phyloP scores from a whole-genome alignment of 805 yeast genomes.

The Monosporozyma siamensis region DNA sequence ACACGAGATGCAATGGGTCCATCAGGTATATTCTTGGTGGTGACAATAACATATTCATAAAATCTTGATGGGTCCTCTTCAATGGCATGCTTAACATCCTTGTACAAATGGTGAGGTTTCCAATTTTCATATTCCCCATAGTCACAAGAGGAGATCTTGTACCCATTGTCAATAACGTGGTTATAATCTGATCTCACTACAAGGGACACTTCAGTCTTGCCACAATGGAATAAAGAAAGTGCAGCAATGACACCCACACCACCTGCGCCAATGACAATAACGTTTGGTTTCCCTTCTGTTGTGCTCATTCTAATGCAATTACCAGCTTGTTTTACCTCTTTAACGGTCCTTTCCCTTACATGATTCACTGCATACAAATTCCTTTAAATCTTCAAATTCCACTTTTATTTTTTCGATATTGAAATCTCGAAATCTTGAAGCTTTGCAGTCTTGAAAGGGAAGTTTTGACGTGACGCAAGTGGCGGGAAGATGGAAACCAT shows the following conservation, averaged over 20 bases:
- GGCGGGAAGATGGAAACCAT: too few species aligned
- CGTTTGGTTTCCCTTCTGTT: slow-evolving; percentile 22
- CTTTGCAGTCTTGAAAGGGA: too few species aligned
- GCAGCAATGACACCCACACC: slow-evolving; percentile 82
- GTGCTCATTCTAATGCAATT: not conserved
- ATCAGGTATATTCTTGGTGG: slow-evolving; percentile 66
- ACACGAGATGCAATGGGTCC: slow-evolving; percentile 35
- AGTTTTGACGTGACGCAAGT: too few species aligned
- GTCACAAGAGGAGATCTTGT: slow-evolving; percentile 48
- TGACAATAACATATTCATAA: slow-evolving; percentile 52
- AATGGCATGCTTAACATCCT: slow-evolving; percentile 39
- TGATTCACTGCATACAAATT: too few species aligned
- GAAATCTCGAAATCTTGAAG: too few species aligned
- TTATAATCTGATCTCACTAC: slow-evolving; percentile 61
- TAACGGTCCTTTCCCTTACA: too few species aligned
- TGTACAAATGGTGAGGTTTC: slow-evolving; percentile 48
- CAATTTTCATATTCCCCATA: slow-evolving; percentile 48
- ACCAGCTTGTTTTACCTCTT: not conserved
- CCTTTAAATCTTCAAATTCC: too few species aligned
- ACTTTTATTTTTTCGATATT: too few species aligned
- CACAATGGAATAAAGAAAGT: slow-evolving; percentile 43
- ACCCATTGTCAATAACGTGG: slow-evolving; percentile 43
- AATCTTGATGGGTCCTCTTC: slow-evolving; percentile 25
- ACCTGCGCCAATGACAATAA: slow-evolving; percentile 69
- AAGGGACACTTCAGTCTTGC: slow-evolving; percentile 44